Evolutionary conservation across 352 stramenopile genomes (phyloP), one percentile per base, ranked within the genome.

Genomic region (Phytophthora tentaculata): DNA sequence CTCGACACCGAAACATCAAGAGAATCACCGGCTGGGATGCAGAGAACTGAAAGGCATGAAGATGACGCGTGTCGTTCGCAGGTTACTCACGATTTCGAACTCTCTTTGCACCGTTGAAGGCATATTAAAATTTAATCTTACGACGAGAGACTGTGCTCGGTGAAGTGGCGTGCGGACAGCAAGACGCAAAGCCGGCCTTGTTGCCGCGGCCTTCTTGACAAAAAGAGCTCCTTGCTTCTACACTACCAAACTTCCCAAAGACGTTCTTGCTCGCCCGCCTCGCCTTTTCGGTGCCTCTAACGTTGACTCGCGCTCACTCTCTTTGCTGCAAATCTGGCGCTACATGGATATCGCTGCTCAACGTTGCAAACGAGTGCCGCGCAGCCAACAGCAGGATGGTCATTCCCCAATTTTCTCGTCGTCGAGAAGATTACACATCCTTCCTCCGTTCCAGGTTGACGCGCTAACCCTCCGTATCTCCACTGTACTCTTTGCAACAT

Each of bases 361-460:
- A 39, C 32, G 32, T 32, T 32, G 26, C 26, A 32, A 32, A 37
- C 29, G 8, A 37, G 29, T 43, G 14, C 3, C 2, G 35, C 7
- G 23, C n/a, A 24, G 5, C 47, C 10, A 54, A 13, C 47, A 55
- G 24, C 45, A 64, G 26, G 35, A 51, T 54, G 50, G 16, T 32
- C 63, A 71, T 71, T 71, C 50, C 32, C 57, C 64, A 71, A 71
- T 71, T 67, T 67, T 71, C 57, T 71, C 64, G 64, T 10, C 41
- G 41, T 59, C 35, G 64, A 67, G 64, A 71, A 66, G 58, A 71
- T 71, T 71, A 71, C 51, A 71, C 41, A 61, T 37, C 58, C 48
- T 64, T 54, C 57, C 58, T 71, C 51, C 51, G 23, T 61, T 32
- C 56, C 63, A 65, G 63, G 56, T 71, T 61, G 63, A 71, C 63